Evolutionary conservation across 768 basidiomycete genomes (phyloP).

Genomic region (Serendipita sp.): DNA sequence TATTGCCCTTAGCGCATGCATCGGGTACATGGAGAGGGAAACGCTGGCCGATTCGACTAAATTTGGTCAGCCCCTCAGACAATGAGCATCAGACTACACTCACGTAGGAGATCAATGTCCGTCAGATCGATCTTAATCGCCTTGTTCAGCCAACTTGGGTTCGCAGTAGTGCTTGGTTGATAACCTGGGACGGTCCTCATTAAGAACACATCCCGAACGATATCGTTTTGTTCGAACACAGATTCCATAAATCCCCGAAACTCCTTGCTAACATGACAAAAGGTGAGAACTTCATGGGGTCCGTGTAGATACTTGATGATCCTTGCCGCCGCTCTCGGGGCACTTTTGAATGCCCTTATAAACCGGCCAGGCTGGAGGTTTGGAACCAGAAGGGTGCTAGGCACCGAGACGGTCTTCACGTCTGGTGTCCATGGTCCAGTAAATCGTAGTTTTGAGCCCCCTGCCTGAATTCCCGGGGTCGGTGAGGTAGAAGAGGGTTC

Average conservation of each 20-base stretch:
- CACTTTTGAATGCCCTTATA: neutral
- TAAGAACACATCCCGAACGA: neutral
- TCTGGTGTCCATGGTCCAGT: neutral
- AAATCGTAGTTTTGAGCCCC: neutral
- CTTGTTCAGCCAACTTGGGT: neutral
- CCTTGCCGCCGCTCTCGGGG: neutral
- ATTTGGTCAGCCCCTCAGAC: neutral
- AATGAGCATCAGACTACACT: neutral
- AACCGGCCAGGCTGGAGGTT: neutral
- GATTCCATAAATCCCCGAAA: neutral
- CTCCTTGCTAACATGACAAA: neutral
- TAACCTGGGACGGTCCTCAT: neutral
- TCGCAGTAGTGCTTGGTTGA: neutral
- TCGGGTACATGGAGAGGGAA: neutral
- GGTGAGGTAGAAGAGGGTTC: neutral
- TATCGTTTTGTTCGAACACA: neutral
- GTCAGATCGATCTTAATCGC: slow-evolving; percentile 2
- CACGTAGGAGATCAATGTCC: neutral
- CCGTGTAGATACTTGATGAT: neutral
- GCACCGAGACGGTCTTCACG: neutral
- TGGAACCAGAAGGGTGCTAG: neutral
- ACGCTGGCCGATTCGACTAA: slow-evolving; percentile 3
- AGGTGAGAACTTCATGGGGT: neutral
- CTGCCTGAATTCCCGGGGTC: neutral
- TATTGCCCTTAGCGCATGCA: neutral